These are phyloP conservation scores for Terfezia claveryi DNA, from an alignment of 495 filamentous ascomycete species.

Conservation along the genomic window DNA sequence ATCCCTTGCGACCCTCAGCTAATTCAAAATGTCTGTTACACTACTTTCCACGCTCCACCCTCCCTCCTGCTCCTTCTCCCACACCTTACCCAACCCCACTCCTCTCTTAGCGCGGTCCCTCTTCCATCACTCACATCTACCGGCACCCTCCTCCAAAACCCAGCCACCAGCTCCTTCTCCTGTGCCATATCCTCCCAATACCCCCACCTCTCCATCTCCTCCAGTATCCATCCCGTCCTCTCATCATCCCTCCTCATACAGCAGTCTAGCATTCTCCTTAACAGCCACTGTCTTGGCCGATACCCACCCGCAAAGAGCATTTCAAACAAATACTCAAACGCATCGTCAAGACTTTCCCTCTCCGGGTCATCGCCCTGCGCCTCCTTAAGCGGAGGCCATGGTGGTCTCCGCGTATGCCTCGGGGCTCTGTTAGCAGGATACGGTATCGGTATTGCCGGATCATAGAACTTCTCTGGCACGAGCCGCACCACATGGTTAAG, in stretches of 20 bases:
- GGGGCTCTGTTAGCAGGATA: neutral
- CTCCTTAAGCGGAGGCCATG: neutral
- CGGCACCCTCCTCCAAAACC: neutral
- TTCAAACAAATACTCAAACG: slow-evolving; percentile 34
- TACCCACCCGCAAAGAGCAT: slow-evolving; percentile 23
- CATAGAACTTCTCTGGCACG: slow-evolving; percentile 29
- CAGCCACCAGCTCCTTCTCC: neutral
- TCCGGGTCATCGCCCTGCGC: neutral
- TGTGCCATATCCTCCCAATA: neutral
- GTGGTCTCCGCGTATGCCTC: neutral
- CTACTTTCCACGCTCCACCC: neutral
- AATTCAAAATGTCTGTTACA: neutral
- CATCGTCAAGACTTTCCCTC: slow-evolving; percentile 6
- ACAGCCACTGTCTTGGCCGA: slow-evolving; percentile 22
- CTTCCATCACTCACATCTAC: neutral
- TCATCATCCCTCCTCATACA: slow-evolving; percentile 24
- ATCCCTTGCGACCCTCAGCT: neutral
- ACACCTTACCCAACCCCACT: neutral
- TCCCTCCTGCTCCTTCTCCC: neutral
- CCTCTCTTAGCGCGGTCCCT: neutral
- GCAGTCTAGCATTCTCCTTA: slow-evolving; percentile 23
- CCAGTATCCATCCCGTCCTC: slow-evolving; percentile 24
- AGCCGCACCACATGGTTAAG: slow-evolving; percentile 41
- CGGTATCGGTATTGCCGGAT: neutral
- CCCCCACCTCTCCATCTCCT: slow-evolving; percentile 19